Conservation (phyloP, 2,329 filamentous ascomycete genomes). For the Fusarium irregulare region DNA sequence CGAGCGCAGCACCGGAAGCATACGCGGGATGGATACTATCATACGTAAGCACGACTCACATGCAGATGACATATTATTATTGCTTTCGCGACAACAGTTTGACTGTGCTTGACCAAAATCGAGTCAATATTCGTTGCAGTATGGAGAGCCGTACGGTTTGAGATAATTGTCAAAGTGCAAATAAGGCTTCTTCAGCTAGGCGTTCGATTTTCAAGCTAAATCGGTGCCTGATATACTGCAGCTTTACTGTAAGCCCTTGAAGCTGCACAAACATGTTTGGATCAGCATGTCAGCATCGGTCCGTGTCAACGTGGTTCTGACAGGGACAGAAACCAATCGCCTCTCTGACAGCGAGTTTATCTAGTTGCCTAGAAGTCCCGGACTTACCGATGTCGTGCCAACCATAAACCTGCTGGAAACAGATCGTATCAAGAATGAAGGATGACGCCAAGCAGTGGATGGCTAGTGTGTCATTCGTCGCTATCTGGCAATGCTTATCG, state of each 20-base stretch:
- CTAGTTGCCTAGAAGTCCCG: conserved; percentile 8
- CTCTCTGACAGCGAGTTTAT: neutral
- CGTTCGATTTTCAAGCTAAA: neutral
- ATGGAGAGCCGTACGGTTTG: neutral
- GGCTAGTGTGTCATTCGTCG: conserved; percentile 13
- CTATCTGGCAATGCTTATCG: conserved; percentile 15
- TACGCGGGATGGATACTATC: neutral
- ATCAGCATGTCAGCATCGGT: conserved; percentile 7
- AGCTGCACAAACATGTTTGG: neutral
- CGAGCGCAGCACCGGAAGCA: neutral
- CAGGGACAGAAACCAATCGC: neutral
- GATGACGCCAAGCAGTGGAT: conserved; percentile 11
- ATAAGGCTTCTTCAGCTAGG: neutral
- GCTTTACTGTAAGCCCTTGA: neutral
- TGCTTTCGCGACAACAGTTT: neutral
- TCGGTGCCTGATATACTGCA: neutral
- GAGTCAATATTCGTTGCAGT: neutral
- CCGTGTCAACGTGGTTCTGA: neutral
- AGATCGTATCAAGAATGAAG: neutral
- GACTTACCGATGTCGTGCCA: conserved; percentile 4
- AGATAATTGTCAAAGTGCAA: neutral
- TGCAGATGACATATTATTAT: neutral
- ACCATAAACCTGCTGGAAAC: neutral
- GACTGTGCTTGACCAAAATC: neutral
- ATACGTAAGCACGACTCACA: neutral